Percentiles rank a stretch among this genome's conserved stretches.
Conservation (phyloP, 2,329 filamentous ascomycete species). For the Phoma herbarum region DNA sequence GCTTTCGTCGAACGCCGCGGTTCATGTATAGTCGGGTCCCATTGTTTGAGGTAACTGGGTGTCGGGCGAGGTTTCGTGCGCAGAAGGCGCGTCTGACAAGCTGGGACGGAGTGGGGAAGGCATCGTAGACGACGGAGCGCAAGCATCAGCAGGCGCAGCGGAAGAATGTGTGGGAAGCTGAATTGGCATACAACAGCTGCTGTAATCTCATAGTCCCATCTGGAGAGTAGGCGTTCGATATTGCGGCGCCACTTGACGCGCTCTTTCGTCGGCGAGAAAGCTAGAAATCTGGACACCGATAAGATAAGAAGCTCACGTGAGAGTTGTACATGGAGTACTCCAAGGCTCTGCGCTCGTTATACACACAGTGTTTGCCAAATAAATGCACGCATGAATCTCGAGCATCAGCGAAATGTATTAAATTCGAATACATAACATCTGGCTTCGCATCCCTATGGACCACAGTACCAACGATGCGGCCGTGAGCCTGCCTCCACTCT, state of each 20-base stretch:
- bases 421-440: neutral
- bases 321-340: no score
- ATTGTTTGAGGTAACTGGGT: slow-evolving; percentile 34
- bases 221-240: neutral
- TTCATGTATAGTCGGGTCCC: slow-evolving; percentile 40
- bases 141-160: slow-evolving; percentile 36
- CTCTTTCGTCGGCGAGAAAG: neutral
- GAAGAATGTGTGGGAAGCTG: neutral
- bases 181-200: neutral
- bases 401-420: neutral
- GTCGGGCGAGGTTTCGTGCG: slow-evolving; percentile 37
- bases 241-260: slow-evolving; percentile 6
- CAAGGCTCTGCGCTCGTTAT: neutral
- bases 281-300: slow-evolving; percentile 11
- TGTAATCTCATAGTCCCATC: slow-evolving; percentile 3
- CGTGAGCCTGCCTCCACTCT: neutral
- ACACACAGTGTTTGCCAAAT: neutral
- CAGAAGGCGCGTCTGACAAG: slow-evolving; percentile 32
- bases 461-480: neutral
- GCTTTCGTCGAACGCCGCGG: slow-evolving; percentile 2
- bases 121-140: slow-evolving; percentile 33
- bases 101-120: slow-evolving; percentile 29
- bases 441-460: neutral
- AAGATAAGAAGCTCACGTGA: slow-evolving; percentile 8
- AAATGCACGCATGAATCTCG: neutral